These are phyloP conservation scores for Prunus davidiana DNA, from an alignment of 306 rosid species.

Conservation along the genomic window DNA sequence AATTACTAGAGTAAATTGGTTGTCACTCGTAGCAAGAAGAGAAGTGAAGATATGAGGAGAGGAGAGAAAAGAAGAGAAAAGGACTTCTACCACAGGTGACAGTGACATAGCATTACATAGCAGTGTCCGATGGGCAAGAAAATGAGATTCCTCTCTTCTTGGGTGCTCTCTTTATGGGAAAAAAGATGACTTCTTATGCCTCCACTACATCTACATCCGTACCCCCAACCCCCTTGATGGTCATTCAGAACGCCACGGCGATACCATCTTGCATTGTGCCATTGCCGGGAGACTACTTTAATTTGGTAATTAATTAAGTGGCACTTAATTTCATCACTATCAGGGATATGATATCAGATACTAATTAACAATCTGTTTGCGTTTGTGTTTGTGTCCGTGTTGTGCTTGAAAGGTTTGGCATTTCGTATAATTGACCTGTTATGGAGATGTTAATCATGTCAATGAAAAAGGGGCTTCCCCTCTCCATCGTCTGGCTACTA, in stretches of 20 bases:
- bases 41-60: no score
- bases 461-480: conserved; percentile 39
- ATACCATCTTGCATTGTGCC: conserved; percentile 49
- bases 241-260: conserved; percentile 9
- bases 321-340: neutral
- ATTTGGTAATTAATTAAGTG: neutral
- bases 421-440: conserved; percentile 42
- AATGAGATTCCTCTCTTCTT: conserved; percentile 53
- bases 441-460: conserved; percentile 12
- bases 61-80: no score
- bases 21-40: no score
- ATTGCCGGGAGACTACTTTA: conserved; percentile 26
- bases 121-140: neutral
- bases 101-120: no score
- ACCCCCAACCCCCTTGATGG: no score
- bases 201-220: conserved; percentile 16
- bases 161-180: conserved; percentile 41
- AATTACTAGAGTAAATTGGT: no score
- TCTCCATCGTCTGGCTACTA: conserved; percentile 52
- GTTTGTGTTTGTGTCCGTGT: neutral
- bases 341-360: no score
- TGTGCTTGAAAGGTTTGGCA: conserved; percentile 49
- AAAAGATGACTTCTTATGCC: conserved; percentile 34
- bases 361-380: no score
- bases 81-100: no score